Base-by-base conservation (phyloP, 352 stramenopile species). In the Phytophthora citricola region DNA sequence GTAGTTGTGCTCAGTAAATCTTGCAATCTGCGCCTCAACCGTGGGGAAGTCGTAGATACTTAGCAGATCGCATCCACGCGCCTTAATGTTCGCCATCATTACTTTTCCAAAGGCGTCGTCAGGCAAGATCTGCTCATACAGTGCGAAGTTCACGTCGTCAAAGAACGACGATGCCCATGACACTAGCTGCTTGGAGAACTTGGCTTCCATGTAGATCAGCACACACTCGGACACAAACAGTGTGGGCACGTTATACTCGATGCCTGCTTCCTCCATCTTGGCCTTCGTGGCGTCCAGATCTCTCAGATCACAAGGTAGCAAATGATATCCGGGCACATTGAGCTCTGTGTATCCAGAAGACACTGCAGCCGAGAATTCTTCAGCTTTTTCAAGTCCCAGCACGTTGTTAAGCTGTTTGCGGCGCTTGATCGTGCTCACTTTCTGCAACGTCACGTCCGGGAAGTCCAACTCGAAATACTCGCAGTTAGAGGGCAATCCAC, bases 81-180 rank as follows among this genome's bases (percentile, higher is more conserved):
- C 86, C 51, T 94, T 90, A 57, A 97, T 95, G 73, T 98, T 97
- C 8, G 73, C 47, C 75, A 97, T 89, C 92, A 98, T 98, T 14
- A 96, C 91, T 34, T 78, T 76, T 9, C 92, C 92, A 40, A 98
- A 98, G 2, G 90, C 87, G 54, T 97, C 92, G 58, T 95, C 76
- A 0, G 92, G 92, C 3, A 94, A 80, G 36, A 98, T 97, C 66
- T 97, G 91, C 72, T 98, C 92, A 55, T 98, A 98, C 26, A 95
- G 39, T 9, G 90, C 74, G 65, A 97, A 94, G 60, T 77, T 88
- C 34, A 85, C 87, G 51, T 95, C 80, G 6, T 69, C 51, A 63
- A 98, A 96, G 50, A 78, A 85, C 8, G 62, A 69, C 10, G 63
- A 63, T 0, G 89, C 80, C 89, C 87, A 97, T 2, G 66, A 48